Percentiles rank a stretch among this genome's conserved stretches.
phyloP scores from a whole-genome alignment of 23 red algal genomes.

The Gracilariopsis chorda region DNA sequence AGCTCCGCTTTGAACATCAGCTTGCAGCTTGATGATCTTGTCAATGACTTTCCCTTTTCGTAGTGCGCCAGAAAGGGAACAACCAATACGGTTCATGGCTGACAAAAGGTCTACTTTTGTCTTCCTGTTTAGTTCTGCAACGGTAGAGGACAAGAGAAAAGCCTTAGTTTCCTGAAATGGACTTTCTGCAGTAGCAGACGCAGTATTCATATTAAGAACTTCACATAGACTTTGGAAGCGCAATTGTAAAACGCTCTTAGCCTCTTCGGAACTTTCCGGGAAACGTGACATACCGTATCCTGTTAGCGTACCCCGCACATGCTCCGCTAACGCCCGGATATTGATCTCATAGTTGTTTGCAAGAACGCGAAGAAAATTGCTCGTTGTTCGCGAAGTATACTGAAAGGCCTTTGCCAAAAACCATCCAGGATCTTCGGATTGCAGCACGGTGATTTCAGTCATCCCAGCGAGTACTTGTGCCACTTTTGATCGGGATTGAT shows the following conservation, averaged over 20 bases:
- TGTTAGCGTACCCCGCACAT: not conserved
- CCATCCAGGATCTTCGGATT: constrained; percentile 34
- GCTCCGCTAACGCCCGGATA: not conserved
- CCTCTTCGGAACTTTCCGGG: not conserved
- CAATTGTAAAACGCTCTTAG: not conserved
- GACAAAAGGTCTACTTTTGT: not conserved
- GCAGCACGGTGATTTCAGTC: not conserved
- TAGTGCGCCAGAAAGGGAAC: not conserved
- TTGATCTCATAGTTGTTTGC: not conserved
- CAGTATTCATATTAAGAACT: not conserved
- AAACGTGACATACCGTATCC: not conserved
- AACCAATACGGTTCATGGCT: not conserved
- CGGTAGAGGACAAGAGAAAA: not conserved
- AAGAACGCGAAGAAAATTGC: not conserved
- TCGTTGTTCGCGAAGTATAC: constrained; percentile 2
- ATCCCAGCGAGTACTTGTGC: not conserved
- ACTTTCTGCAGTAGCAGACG: not conserved
- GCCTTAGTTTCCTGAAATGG: not conserved
- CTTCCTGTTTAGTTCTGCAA: not conserved
- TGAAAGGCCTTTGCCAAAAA: constrained; percentile 23
- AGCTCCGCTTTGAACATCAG: not conserved
- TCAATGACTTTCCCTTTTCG: not conserved
- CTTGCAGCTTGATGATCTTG: not conserved
- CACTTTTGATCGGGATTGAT: not conserved
- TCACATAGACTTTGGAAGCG: not conserved